These are phyloP conservation scores for Musa beccarii DNA, from an alignment of 176 grass and related monocot species.

Conservation along the genomic window DNA sequence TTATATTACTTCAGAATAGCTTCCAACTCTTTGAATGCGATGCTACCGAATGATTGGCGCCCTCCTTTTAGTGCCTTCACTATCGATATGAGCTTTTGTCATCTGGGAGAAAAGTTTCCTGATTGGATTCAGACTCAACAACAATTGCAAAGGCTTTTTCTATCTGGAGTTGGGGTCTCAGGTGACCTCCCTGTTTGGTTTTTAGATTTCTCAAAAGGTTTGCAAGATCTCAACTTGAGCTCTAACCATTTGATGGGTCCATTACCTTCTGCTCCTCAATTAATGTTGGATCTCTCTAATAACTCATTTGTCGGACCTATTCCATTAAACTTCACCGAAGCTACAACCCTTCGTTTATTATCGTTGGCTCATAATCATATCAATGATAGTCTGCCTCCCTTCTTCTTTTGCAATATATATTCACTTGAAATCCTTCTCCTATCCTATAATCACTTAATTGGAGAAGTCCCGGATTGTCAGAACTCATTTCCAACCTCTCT, in stretches of 20 bases:
- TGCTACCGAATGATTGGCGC: not conserved
- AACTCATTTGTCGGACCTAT: not conserved
- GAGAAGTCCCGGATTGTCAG: constrained; percentile 8
- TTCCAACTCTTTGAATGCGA: constrained; percentile 9
- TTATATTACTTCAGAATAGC: constrained; percentile 18
- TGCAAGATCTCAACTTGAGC: too few relatives aligned
- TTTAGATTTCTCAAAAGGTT: too few relatives aligned
- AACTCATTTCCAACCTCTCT: not conserved
- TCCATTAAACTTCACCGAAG: not conserved
- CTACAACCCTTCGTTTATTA: not conserved
- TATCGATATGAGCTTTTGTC: not conserved
- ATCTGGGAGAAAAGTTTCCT: not conserved
- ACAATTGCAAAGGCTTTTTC: not conserved
- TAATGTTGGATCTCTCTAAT: not conserved
- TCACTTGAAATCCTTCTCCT: not conserved
- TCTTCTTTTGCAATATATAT: not conserved
- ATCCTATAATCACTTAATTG: not conserved
- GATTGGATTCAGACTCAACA: constrained; percentile 8
- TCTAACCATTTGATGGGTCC: not conserved
- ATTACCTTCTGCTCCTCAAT: not conserved
- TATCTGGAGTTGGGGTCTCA: too few relatives aligned
- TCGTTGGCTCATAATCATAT: not conserved
- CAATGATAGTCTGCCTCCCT: not conserved
- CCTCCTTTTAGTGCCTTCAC: not conserved
- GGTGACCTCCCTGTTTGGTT: too few relatives aligned